Base-by-base conservation (phyloP, 805 yeast genomes). In the Wickerhamiella bombiphila region DNA sequence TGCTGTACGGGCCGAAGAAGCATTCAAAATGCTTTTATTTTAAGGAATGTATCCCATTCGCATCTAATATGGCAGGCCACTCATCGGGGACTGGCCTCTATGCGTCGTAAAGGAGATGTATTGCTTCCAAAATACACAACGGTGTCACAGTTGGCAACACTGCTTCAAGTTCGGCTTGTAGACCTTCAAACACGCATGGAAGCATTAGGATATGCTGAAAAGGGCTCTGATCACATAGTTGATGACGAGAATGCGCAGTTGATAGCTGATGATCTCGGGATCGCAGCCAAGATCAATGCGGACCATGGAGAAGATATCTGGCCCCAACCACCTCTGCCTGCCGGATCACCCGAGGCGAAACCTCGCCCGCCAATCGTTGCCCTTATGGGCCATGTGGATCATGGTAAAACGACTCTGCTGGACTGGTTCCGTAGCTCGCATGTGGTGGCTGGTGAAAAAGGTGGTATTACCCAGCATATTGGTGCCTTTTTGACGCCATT, bases 321-420 rank as follows among this genome's bases (percentile, higher is more conserved):
- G 44, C 73, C 82, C 14, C 47, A 43, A 34, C 48, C 53, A 13
- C 70, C 74, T 0, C 53, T 61, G 2, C 70, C 80, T 0, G 65
- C 60, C 2, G 66, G 66, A 21, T 52, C 55, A n/a, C 58, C 60
- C 5, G 51, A 58, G 17, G 55, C 78, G 44, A 72, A 70, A 32
- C 65, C 75, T 5, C 64, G 97, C 46, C 85, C 98, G 0, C 98
- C 98, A 0, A 78, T 91, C 18, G 96, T 91, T 4, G 86, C 98
- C 0, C 81, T 91, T 37, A 91, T 91, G 97, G 98, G 98, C 2
- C 98, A 91, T 57, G 98, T 91, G 22, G 98, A 91, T 58, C 98
- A 91, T 54, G 98, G 98, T 2, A 91, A 91, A 56, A 91, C 98
- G 2, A 88, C 98, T 0, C 76, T 91, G 42, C 66, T 91, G 39